Evolutionary conservation across 768 basidiomycete genomes (phyloP).

Genomic region (Rhizopogon roseolus): DNA sequence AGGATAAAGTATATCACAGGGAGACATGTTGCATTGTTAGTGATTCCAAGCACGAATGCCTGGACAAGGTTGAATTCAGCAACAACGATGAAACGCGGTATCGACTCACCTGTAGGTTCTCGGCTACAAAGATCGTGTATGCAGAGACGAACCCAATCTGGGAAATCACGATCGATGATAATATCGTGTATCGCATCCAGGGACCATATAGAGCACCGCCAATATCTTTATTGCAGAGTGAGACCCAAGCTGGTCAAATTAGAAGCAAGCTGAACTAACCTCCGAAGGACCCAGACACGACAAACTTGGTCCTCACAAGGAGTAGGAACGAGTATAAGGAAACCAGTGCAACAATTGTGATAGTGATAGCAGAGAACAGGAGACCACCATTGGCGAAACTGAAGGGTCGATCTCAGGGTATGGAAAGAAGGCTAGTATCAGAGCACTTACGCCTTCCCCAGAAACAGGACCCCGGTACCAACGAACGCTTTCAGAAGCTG

Average conservation of each 20-base stretch:
- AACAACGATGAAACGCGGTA: neutral
- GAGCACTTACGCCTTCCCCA: slow-evolving; percentile 81
- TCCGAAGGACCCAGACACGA: slow-evolving; percentile 90
- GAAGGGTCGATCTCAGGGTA: slow-evolving; percentile 3
- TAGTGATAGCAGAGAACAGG: slow-evolving; percentile 76
- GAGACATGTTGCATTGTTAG: slow-evolving; percentile 64
- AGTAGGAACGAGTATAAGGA: slow-evolving; percentile 93
- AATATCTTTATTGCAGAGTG: slow-evolving; percentile 55
- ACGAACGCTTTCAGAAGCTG: slow-evolving; percentile 91
- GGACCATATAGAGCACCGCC: slow-evolving; percentile 89
- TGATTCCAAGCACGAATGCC: slow-evolving; percentile 80
- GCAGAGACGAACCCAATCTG: slow-evolving; percentile 87
- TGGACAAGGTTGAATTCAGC: slow-evolving; percentile 26
- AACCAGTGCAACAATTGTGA: slow-evolving; percentile 77
- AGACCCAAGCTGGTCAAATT: neutral
- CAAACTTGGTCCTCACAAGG: slow-evolving; percentile 81
- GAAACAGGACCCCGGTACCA: slow-evolving; percentile 92
- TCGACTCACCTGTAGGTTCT: slow-evolving; percentile 64
- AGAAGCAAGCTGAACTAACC: slow-evolving; percentile 40
- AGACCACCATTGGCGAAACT: slow-evolving; percentile 96
- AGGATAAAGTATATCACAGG: slow-evolving; percentile 79
- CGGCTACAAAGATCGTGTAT: slow-evolving; percentile 94
- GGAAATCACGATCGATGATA: slow-evolving; percentile 82
- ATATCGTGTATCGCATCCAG: slow-evolving; percentile 89
- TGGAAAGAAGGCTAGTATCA: neutral